These are phyloP conservation scores for Juglanconis juglandina DNA, from an alignment of 2,329 filamentous ascomycete genomes.

Conservation along the genomic window DNA sequence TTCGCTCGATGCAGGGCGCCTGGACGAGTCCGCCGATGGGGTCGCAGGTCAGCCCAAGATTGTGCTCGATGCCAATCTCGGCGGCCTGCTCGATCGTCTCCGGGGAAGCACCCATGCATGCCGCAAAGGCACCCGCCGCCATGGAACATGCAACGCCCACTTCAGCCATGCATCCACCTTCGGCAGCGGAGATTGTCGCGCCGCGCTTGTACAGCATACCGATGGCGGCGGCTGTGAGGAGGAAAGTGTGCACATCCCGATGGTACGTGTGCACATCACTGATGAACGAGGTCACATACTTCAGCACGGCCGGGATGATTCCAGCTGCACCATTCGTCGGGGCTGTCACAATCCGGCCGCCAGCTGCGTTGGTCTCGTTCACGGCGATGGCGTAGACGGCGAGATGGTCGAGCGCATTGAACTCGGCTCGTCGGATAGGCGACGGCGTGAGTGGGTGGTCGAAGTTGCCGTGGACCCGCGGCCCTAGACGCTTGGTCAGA, in stretches of 20 bases:
- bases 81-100: conserved; percentile 50
- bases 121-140: conserved; percentile 48
- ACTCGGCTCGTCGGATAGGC: conserved; percentile 42
- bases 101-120: conserved; percentile 48
- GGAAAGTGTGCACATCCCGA: conserved; percentile 46
- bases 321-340: conserved; percentile 50
- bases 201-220: conserved; percentile 53
- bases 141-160: conserved; percentile 51
- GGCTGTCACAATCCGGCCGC: conserved; percentile 48
- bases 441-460: conserved; percentile 45
- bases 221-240: conserved; percentile 47
- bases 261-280: conserved; percentile 42
- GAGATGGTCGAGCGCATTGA: conserved; percentile 49
- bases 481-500: conserved; percentile 31
- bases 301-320: conserved; percentile 49
- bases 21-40: conserved; percentile 49
- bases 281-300: conserved; percentile 48
- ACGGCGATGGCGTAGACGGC: conserved; percentile 50
- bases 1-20: conserved; percentile 50
- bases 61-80: conserved; percentile 52
- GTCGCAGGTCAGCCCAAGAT: conserved; percentile 48
- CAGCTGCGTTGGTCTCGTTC: conserved; percentile 51
- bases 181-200: conserved; percentile 48
- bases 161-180: conserved; percentile 53
- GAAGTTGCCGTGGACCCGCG: conserved; percentile 42